Percentiles rank a stretch among this genome's conserved stretches.
Conservation (phyloP, 1,284 basidiomycete species). For the Inonotus obliquus region DNA sequence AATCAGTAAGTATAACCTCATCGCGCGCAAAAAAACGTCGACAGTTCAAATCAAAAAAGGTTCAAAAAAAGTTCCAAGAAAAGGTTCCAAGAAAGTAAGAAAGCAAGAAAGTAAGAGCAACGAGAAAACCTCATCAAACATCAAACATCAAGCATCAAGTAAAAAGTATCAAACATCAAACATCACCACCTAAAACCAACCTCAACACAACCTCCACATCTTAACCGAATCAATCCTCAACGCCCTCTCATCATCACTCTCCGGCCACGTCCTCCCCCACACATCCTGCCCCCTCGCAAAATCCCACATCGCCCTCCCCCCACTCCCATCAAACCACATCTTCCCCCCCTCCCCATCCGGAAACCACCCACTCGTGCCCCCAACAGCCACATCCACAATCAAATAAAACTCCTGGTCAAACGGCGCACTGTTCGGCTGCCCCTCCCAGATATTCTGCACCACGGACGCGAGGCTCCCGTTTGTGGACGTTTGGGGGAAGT, state of each 20-base stretch:
- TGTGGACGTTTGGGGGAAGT: constrained; percentile 32
- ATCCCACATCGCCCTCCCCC: constrained; percentile 21
- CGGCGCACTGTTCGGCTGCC: constrained; percentile 32
- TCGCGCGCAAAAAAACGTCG: too few relatives aligned
- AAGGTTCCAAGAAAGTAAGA: background rate
- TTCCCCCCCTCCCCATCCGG: constrained; percentile 34
- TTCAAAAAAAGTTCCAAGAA: too few relatives aligned
- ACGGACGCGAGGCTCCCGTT: constrained; percentile 31
- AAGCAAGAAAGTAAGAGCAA: background rate
- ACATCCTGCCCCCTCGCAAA: constrained; percentile 30
- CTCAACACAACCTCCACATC: constrained; percentile 19
- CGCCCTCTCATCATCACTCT: constrained; percentile 29
- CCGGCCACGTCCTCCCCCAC: constrained; percentile 33
- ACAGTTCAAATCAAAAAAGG: too few relatives aligned
- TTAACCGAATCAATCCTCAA: constrained; percentile 30
- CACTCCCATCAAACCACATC: constrained; percentile 32
- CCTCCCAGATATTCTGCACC: constrained; percentile 28
- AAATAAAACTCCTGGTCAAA: constrained; percentile 43
- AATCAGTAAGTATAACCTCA: too few relatives aligned
- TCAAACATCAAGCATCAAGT: too few relatives aligned
- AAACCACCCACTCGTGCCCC: constrained; percentile 43
- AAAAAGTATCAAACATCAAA: too few relatives aligned
- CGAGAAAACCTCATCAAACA: too few relatives aligned
- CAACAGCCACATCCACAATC: constrained; percentile 37
- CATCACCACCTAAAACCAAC: too few relatives aligned